phyloP scores from a whole-genome alignment of 2,329 filamentous ascomycete species.

The Epichloe sp. region DNA sequence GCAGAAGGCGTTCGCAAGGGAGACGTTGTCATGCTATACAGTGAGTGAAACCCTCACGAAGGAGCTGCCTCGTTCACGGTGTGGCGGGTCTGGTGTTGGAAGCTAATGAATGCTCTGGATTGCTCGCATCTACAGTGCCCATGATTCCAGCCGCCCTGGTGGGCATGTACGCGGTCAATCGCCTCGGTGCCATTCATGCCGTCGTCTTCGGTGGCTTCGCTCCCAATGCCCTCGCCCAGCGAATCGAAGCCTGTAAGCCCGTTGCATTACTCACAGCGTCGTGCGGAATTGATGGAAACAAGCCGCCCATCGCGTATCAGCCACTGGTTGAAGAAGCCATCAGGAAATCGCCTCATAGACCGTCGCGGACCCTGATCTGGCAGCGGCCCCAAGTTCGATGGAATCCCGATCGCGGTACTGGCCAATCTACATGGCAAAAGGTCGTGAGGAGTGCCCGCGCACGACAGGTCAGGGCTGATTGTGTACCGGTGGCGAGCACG shows the following conservation, averaged over 20 bases:
- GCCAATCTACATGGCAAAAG: conserved; percentile 69
- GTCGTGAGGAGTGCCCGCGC: conserved; percentile 58
- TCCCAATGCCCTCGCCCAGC: conserved; percentile 65
- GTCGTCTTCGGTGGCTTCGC: conserved; percentile 94
- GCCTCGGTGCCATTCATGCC: conserved; percentile 77
- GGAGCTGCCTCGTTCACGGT: no score
- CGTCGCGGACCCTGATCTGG: conserved; percentile 64
- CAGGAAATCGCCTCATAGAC: conserved; percentile 54
- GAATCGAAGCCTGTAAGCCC: conserved; percentile 72
- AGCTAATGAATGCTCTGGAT: not conserved
- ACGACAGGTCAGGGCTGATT: conserved; percentile 54
- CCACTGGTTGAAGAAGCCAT: conserved; percentile 66
- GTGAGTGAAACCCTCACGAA: conserved; percentile 30
- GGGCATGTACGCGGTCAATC: conserved; percentile 67
- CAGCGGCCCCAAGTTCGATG: conserved; percentile 67
- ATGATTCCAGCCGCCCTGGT: conserved; percentile 89
- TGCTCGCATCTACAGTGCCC: conserved; percentile 47
- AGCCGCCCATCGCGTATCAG: conserved; percentile 66
- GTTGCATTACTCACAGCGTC: conserved; percentile 73
- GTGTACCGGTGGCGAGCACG: conserved; percentile 64
- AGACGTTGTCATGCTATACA: conserved; percentile 84
- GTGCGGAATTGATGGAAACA: conserved; percentile 79
- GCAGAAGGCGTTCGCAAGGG: conserved; percentile 74
- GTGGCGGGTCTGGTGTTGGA: conserved; percentile 3
- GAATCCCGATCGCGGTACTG: conserved; percentile 52